phyloP scores from a whole-genome alignment of 495 filamentous ascomycete genomes.

The Echria macrotheca region DNA sequence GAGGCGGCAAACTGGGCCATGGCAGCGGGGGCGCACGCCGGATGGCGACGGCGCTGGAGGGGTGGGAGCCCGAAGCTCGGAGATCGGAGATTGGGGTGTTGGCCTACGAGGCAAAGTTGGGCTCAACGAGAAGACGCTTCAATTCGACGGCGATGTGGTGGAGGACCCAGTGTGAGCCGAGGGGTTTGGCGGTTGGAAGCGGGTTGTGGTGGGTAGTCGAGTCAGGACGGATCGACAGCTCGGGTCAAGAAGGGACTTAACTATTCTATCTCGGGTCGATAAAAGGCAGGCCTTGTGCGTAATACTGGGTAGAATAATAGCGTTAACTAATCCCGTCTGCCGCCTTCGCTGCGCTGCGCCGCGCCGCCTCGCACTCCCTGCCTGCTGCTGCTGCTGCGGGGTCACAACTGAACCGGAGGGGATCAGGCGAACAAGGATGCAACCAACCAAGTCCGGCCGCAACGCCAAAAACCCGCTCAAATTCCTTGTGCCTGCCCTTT shows the following conservation, averaged over 20 bases:
- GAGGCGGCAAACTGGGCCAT: conserved; percentile 30
- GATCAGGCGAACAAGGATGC: too few species aligned
- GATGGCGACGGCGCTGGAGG: neutral
- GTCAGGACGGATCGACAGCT: conserved; percentile 13
- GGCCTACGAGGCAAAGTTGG: neutral
- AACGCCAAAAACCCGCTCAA: too few species aligned
- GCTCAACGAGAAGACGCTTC: conserved; percentile 3
- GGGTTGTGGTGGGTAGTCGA: conserved; percentile 27
- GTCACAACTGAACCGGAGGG: too few species aligned
- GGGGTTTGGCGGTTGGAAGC: conserved; percentile 25
- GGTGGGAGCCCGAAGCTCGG: neutral
- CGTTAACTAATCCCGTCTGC: too few species aligned
- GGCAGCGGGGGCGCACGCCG: conserved; percentile 5
- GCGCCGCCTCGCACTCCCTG: too few species aligned
- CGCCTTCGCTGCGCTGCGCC: too few species aligned
- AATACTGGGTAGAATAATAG: too few species aligned
- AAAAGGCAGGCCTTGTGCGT: too few species aligned
- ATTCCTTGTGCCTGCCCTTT: too few species aligned
- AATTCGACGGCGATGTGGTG: neutral
- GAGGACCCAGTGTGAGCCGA: conserved; percentile 6
- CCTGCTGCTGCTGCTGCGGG: too few species aligned
- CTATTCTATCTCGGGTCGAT: too few species aligned
- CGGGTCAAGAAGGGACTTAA: conserved; percentile 15
- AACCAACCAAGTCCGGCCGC: too few species aligned
- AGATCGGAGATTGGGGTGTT: neutral